Evolutionary conservation across 2,329 filamentous ascomycete genomes (phyloP).

Genomic region (Fusarium sp.): DNA sequence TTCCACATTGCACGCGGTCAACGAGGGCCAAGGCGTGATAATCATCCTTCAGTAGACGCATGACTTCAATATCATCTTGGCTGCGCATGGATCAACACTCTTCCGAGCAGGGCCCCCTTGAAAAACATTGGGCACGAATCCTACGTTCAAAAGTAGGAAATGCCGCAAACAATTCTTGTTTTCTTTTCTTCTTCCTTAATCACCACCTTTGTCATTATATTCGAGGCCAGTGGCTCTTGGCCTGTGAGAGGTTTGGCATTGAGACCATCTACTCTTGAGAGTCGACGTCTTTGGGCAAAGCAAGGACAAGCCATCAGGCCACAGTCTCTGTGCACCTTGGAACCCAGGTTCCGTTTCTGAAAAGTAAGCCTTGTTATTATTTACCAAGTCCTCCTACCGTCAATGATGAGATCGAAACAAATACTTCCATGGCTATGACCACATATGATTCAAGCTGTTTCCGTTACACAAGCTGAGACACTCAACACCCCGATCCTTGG

Average conservation of each 20-base stretch:
- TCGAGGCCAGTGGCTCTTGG: too few relatives aligned
- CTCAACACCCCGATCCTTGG: fast-evolving
- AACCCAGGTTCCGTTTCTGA: fast-evolving
- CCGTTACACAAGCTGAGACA: slow-evolving; percentile 4
- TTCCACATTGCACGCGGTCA: too few relatives aligned
- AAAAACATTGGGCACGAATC: neutral
- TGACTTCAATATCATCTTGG: neutral
- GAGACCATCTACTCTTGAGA: too few relatives aligned
- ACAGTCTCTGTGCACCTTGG: neutral
- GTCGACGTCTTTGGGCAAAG: fast-evolving
- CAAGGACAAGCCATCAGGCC: fast-evolving
- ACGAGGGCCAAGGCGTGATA: neutral
- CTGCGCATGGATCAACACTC: neutral
- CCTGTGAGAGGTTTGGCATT: neutral
- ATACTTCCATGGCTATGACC: slow-evolving; percentile 24
- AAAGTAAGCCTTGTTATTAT: neutral
- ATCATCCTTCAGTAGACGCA: neutral
- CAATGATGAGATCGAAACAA: slow-evolving; percentile 14
- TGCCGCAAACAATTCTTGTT: neutral
- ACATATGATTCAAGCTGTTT: slow-evolving; percentile 14
- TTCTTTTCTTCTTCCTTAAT: neutral
- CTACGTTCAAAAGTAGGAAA: neutral
- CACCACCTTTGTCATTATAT: fast-evolving
- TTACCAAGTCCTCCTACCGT: fast-evolving
- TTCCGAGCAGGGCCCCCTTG: neutral